Conservation (phyloP, 2,329 filamentous ascomycete species). For the Lachnellula arida region DNA sequence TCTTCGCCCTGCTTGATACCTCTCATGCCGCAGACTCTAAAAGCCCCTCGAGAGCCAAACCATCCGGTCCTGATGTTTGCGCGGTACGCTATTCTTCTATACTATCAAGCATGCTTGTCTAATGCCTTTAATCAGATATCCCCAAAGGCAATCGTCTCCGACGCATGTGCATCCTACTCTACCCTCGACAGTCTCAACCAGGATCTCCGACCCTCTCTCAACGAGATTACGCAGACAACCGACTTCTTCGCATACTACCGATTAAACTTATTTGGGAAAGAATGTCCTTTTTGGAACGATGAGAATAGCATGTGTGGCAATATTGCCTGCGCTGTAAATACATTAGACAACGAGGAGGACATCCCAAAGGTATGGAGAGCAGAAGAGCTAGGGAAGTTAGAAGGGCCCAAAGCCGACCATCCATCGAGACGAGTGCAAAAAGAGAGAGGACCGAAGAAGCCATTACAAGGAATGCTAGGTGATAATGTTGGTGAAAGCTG, state of each 20-base stretch:
- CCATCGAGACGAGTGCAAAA: conserved; percentile 70
- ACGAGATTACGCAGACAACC: conserved; percentile 77
- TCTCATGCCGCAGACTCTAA: conserved; percentile 38
- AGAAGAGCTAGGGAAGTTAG: conserved; percentile 84
- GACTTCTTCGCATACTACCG: conserved; percentile 99
- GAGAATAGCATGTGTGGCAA: conserved; percentile 93
- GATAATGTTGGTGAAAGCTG: conserved; percentile 90
- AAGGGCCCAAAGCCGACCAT: conserved; percentile 87
- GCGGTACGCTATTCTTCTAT: conserved; percentile 32
- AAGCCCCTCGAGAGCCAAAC: conserved; percentile 35
- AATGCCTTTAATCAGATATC: conserved; percentile 61
- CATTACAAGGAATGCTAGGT: conserved; percentile 77
- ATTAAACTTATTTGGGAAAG: conserved; percentile 88
- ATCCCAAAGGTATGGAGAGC: conserved; percentile 89
- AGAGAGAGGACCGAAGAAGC: conserved; percentile 62
- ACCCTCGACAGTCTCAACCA: conserved; percentile 82
- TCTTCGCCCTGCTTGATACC: conserved; percentile 52
- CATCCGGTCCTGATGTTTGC: conserved; percentile 34
- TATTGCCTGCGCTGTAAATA: conserved; percentile 92
- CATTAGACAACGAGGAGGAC: conserved; percentile 90
- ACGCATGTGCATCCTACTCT: conserved; percentile 90
- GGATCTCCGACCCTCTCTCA: conserved; percentile 69
- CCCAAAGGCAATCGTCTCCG: conserved; percentile 81
- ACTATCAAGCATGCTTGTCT: conserved; percentile 29
- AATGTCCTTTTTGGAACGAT: conserved; percentile 95